phyloP scores from a whole-genome alignment of 495 filamentous ascomycete species.

The Daldinia concentrica region DNA sequence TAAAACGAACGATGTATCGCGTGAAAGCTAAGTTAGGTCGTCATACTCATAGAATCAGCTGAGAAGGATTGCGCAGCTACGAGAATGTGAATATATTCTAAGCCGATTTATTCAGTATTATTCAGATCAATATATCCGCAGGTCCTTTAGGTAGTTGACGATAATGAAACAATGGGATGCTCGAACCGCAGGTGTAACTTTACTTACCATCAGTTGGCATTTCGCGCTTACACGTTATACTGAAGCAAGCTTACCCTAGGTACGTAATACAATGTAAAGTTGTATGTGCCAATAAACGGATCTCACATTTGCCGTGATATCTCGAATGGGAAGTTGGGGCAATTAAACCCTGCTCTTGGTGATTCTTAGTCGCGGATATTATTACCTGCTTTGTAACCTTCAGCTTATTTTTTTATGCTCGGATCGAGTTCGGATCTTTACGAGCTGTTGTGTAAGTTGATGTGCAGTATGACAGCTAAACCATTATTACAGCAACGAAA shows the following conservation, averaged over 20 bases:
- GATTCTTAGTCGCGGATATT: constrained; percentile 17
- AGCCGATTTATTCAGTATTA: too few species aligned
- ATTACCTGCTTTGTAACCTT: constrained; percentile 10
- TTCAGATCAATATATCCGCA: too few species aligned
- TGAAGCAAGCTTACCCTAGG: background rate
- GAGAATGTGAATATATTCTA: background rate
- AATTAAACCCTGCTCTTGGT: constrained; percentile 2
- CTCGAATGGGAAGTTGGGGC: constrained; percentile 21
- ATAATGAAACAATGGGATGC: too few species aligned
- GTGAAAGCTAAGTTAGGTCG: background rate
- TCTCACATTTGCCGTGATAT: constrained; percentile 2
- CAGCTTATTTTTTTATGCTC: constrained; percentile 2
- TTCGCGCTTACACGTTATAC: background rate
- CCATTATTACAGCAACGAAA: background rate
- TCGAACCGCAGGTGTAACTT: background rate
- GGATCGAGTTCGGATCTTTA: background rate
- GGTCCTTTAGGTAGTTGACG: too few species aligned
- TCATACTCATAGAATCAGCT: background rate
- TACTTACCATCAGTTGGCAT: background rate
- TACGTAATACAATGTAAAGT: background rate
- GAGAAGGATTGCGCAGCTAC: background rate
- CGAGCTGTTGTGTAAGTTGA: background rate
- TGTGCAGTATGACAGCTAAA: too few species aligned
- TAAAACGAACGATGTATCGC: constrained; percentile 7
- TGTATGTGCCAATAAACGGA: background rate